Evolutionary conservation across 163 green algal species (phyloP), one percentile per base, ranked within the genome.

Genomic region (Trebouxiophyceae sp.): DNA sequence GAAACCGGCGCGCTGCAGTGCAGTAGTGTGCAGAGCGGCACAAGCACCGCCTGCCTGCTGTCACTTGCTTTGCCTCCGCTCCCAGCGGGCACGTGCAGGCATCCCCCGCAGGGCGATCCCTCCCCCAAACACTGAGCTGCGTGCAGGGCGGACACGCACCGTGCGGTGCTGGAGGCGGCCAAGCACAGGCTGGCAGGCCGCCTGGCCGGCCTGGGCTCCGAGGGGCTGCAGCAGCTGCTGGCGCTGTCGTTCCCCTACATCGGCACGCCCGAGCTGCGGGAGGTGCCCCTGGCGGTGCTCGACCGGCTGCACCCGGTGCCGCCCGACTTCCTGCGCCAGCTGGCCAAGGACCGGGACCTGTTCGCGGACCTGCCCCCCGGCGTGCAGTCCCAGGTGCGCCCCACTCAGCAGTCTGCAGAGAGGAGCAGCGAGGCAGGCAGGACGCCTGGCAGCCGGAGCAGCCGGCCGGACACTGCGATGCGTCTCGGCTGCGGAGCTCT

Each of bases 221-320:
- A 84, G 59, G 70, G 45, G 6, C 74, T 84, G 61, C 59, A 88
- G 57, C 70, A 82, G 34, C 77, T 93, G 60, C 78, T 93, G 59
- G 77, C 84, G 29, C 74, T 70, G 5, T 89, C 75, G 69, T 95
- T 96, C 68, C 76, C 81, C 24, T 96, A 89, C 66, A 77, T 86
- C 29, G 72, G 68, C 22, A 83, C 93, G 44, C 65, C 77, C 3
- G 84, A 81, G 70, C 74, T 91, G 58, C 73, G 78, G 19, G 78
- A 70, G 29, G 64, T 93, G 1, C 86, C 88, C 6, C 56, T 95
- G 46, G 78, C 86, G 0, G 84, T 89, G 12, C 71, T 88, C 33
- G 75, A 75, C 28, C 66, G 56, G 3, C 68, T 88, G 45, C 45
- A 71, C 28, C 74, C 76, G 2, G 76, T 91, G 54, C 84, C 89